Base-by-base conservation (phyloP, 441 rosid species). In the Capsella rubella region DNA sequence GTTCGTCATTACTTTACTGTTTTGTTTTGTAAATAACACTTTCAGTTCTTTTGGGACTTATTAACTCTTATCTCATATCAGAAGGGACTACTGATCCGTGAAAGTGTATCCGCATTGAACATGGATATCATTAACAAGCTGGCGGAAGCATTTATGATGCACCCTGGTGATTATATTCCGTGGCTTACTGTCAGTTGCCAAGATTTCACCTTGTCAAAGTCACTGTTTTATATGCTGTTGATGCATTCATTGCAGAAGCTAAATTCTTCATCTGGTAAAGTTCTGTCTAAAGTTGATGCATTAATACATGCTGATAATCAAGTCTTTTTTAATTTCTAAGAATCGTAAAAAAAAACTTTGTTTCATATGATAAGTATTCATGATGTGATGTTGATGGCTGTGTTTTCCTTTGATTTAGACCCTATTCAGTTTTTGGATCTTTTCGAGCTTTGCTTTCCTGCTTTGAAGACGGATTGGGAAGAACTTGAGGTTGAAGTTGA, bases 391-490 rank as follows among this genome's bases (percentile, higher is more conserved):
- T 52, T 58, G 58, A 70, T 28, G 63, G 54, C 66, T 76, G 40
- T 61, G 61, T 78, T 64, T 79, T 77, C 46, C 74, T 81, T 63
- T 69, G 69, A 76, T 71, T 50, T 78, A 90, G 97, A 80, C 45
- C 71, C 79, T 52, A 78, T 80, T 54, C 78, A 60, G 14, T 74
- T 84, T 73, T 79, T 82, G 73, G 87, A 76, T 67, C 80, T 88
- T 43, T 87, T 89, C 80, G 98, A 92, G 67, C 83, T 83, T 77
- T 92, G 86, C 83, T 86, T 90, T 81, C 87, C 91, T 16, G 69
- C 84, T 82, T 72, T 96, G 86, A 90, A 87, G 86, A 80, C 81
- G 3, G 90, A 92, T 72, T 94, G 98, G 99, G 86, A 83, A 79
- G 81, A 62, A 78, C 69, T 82, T 21, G 86, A 66, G 25, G 78